These are phyloP conservation scores for Camelina neglecta DNA, from an alignment of 345 rosid species.

Conservation along the genomic window DNA sequence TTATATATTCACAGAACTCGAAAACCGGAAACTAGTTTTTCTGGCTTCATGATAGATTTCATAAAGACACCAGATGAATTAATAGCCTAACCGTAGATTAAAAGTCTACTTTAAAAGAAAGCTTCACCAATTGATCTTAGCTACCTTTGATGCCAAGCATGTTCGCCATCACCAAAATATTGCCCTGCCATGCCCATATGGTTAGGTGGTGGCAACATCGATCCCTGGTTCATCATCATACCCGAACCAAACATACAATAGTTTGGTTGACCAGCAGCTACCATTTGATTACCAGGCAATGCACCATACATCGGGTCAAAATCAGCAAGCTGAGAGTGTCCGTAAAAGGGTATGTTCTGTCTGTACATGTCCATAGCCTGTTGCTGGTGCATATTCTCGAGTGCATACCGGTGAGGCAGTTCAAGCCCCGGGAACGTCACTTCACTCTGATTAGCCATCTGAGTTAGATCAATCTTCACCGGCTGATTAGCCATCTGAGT, in stretches of 20 bases:
- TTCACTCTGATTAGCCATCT: constrained; percentile 13
- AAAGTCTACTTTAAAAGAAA: not conserved
- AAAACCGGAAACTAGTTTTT: constrained; percentile 2
- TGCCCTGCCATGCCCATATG: constrained; percentile 17
- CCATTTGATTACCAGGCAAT: constrained; percentile 9
- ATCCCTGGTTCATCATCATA: constrained; percentile 16
- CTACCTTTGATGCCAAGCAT: constrained; percentile 3
- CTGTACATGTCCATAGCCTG: constrained; percentile 6
- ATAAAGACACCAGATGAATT: not conserved
- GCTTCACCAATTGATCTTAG: not conserved
- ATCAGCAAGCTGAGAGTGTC: constrained; percentile 14
- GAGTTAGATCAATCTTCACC: constrained; percentile 14
- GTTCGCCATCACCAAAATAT: constrained; percentile 11
- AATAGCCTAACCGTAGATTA: not conserved
- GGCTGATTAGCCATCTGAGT: not conserved
- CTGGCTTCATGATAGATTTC: not conserved
- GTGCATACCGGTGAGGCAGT: not conserved
- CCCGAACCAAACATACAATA: constrained; percentile 24
- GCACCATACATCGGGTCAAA: constrained; percentile 24
- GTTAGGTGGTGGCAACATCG: constrained; percentile 10
- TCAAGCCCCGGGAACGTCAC: not conserved
- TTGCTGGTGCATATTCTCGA: not conserved
- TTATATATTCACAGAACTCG: not conserved
- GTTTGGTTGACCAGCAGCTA: constrained; percentile 25
- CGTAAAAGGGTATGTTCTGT: constrained; percentile 26